Evolutionary conservation across 2,329 filamentous ascomycete species (phyloP).

Genomic region (Cordyceps tenuipes): DNA sequence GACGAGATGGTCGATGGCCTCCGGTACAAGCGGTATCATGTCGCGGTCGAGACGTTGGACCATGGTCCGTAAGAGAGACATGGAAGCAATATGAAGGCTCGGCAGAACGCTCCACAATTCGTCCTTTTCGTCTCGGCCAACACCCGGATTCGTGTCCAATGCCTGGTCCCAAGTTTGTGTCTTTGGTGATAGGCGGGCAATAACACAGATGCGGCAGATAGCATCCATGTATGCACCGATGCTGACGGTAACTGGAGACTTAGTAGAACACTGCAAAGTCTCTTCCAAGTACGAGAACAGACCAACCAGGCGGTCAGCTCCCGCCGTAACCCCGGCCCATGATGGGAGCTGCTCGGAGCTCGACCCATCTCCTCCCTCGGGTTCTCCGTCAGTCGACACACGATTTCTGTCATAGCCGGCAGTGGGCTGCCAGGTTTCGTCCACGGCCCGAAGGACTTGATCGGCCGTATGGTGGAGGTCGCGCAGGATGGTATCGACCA

Average conservation of each 20-base stretch:
- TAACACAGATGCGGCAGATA: constrained; percentile 58
- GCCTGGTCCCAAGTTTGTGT: constrained; percentile 39
- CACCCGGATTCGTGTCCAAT: constrained; percentile 60
- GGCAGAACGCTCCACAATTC: constrained; percentile 67
- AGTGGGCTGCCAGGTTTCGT: constrained; percentile 73
- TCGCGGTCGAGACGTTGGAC: constrained; percentile 49
- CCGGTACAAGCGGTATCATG: constrained; percentile 51
- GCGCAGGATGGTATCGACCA: constrained; percentile 52
- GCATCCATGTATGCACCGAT: constrained; percentile 61
- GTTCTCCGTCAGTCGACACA: constrained; percentile 38
- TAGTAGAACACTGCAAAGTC: constrained; percentile 56
- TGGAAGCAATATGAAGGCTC: constrained; percentile 61
- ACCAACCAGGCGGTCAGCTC: constrained; percentile 58
- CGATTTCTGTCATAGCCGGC: constrained; percentile 38
- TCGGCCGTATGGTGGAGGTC: constrained; percentile 65
- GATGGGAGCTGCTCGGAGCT: constrained; percentile 45
- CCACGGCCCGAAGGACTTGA: constrained; percentile 66
- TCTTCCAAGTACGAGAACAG: constrained; percentile 58
- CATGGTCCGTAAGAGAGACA: constrained; percentile 53
- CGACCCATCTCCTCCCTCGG: constrained; percentile 35
- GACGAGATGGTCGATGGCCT: constrained; percentile 60
- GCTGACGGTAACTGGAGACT: constrained; percentile 56
- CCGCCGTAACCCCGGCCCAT: constrained; percentile 70
- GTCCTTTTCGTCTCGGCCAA: constrained; percentile 74
- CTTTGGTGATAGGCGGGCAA: constrained; percentile 45